A percentile compares a stretch with the other conserved stretches of the same genome.
Conservation (phyloP, 352 stramenopile genomes). For the Globisporangium barbulae region DNA sequence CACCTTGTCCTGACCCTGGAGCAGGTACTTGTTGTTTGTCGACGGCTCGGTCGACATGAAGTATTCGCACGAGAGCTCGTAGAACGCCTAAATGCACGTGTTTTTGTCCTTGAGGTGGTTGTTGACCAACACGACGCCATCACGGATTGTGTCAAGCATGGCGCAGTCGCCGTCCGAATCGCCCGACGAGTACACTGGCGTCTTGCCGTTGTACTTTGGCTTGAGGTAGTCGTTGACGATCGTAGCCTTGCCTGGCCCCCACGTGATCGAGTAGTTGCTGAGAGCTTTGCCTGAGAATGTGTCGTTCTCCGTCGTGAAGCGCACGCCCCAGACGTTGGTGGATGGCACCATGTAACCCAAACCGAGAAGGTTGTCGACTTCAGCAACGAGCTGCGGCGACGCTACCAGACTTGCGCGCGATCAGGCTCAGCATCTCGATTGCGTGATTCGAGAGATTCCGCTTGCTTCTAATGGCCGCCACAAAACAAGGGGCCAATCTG, state of each 20-base stretch:
- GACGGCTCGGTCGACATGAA: slow-evolving; percentile 32
- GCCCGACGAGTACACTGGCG: slow-evolving; percentile 49
- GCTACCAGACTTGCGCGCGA: slow-evolving; percentile 14
- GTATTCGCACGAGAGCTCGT: slow-evolving; percentile 55
- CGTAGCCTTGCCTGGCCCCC: slow-evolving; percentile 48
- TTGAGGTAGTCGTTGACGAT: slow-evolving; percentile 47
- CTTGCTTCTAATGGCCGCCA: slow-evolving; percentile 5
- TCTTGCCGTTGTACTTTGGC: slow-evolving; percentile 39
- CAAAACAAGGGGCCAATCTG: slow-evolving; percentile 5
- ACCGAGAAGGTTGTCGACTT: slow-evolving; percentile 36
- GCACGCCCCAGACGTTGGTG: slow-evolving; percentile 52
- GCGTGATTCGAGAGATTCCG: neutral
- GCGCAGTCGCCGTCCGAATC: slow-evolving; percentile 62
- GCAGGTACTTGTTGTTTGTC: slow-evolving; percentile 49
- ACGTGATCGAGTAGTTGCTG: slow-evolving; percentile 62
- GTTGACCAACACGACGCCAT: slow-evolving; percentile 61
- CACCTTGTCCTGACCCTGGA: slow-evolving; percentile 61
- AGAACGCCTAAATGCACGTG: slow-evolving; percentile 58
- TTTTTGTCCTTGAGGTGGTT: slow-evolving; percentile 51
- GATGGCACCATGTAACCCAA: slow-evolving; percentile 51
- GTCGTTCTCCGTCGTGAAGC: slow-evolving; percentile 39
- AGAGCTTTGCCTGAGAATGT: slow-evolving; percentile 42
- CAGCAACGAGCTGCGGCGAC: slow-evolving; percentile 14
- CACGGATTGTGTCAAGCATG: slow-evolving; percentile 52
- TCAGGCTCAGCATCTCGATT: slow-evolving; percentile 18